These are phyloP conservation scores for Penstemon barbatus DNA, from an alignment of 257 asterid genomes.

Conservation along the genomic window DNA sequence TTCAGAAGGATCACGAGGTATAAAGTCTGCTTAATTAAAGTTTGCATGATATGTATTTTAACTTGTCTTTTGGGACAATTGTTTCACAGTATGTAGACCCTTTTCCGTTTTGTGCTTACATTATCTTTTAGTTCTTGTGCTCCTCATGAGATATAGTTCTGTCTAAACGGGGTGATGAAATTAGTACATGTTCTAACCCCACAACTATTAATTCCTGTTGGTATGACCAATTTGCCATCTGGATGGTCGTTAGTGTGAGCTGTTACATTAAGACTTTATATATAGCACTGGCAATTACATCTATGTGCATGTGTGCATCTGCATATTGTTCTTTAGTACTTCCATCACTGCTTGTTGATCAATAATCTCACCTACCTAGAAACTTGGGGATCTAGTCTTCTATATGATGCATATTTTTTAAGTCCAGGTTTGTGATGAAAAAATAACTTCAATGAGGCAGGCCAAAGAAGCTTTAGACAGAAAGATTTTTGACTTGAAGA, in stretches of 20 bases:
- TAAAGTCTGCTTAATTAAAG: conserved; percentile 14
- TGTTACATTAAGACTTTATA: conserved; percentile 2
- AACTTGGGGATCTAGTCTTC: conserved; percentile 21
- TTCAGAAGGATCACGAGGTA: conserved; percentile 47
- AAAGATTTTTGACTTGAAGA: conserved; percentile 46
- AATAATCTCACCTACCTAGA: conserved; percentile 11
- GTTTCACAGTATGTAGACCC: conserved; percentile 11
- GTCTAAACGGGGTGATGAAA: not conserved
- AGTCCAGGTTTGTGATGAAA: conserved; percentile 48
- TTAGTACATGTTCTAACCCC: not conserved
- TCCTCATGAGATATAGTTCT: conserved; percentile 19
- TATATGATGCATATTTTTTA: conserved; percentile 23
- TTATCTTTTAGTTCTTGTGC: conserved; percentile 2
- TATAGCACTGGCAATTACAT: conserved; percentile 6
- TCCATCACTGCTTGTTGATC: not conserved
- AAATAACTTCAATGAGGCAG: conserved; percentile 58
- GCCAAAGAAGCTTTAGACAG: conserved; percentile 49
- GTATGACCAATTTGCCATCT: not conserved
- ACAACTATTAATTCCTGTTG: not conserved
- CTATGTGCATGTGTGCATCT: not conserved
- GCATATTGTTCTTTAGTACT: not conserved
- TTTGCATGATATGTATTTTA: conserved; percentile 8
- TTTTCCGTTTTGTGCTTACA: conserved; percentile 7
- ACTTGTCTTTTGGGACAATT: not conserved
- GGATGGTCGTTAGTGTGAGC: not conserved